Base-by-base conservation (phyloP, 2,329 filamentous ascomycete species). In the Alternaria sp. region DNA sequence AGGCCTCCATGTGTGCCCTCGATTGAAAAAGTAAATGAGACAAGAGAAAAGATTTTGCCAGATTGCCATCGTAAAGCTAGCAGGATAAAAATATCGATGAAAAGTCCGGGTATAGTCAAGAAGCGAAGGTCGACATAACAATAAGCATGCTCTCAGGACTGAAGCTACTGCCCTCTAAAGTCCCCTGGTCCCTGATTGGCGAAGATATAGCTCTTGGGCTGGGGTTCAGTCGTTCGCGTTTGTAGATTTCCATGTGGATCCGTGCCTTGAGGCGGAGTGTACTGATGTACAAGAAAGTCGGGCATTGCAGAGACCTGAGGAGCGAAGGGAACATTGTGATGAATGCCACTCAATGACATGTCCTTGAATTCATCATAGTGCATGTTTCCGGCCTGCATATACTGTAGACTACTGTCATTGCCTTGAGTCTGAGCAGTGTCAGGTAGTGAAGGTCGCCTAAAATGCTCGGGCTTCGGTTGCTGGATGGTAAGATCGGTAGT, bases 181-280 rank as follows among this genome's bases (percentile, higher is more conserved):
- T 81, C 78, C 58, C 76, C 73, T 1, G 80, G 80, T 9, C 78
- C 78, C 56, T 80, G 78, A 48, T 82, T 82, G 44, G 80, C 78
- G 55, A 83, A 83, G 14, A 80, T 79, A 63, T 80, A 83, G 56
- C 74, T 80, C 69, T 81, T 82, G 2, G 77, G 65, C 60, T 75
- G 68, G n/a, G 71, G 68, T 53, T 76, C 74, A 8, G 62, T 65
- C 24, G 68, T 62, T 31, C 69, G 68, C n/a, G 71, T 72, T 34
- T 71, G 56, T 11, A 72, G 46, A 11, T 66, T 66, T 46, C 65
- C 67, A 45, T 73, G 65, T 42, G 77, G 51, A 45, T 70, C 79
- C 28, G 74, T 61, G n/a, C 75, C 76, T 14, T 78, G 73, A 21
- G 81, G 80, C 23, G 81, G 80, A 29, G 71, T 77, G 65, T 82